Percentiles rank a stretch among this genome's conserved stretches.
phyloP scores from a whole-genome alignment of 768 basidiomycete genomes.

The Trametes villosa region DNA sequence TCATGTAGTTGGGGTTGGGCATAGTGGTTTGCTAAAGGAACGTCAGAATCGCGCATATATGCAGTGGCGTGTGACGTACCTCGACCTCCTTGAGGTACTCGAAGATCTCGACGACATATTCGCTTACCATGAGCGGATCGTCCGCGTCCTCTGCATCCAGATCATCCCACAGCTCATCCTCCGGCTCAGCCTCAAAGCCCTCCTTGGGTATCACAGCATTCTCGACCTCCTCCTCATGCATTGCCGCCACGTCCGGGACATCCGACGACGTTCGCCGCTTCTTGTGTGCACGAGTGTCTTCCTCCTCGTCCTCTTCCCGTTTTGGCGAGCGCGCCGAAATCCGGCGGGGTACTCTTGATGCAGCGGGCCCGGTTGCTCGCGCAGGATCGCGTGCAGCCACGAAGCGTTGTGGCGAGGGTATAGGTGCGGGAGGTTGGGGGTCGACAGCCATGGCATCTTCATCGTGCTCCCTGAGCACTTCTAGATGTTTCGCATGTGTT shows the following conservation, averaged over 20 bases:
- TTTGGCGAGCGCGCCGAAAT: conserved; percentile 22
- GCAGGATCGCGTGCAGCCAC: conserved; percentile 29
- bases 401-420: conserved; percentile 35
- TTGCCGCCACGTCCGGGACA: conserved; percentile 49
- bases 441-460: conserved; percentile 57
- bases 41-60: conserved; percentile 23
- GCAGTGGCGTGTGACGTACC: conserved; percentile 45
- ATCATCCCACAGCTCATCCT: conserved; percentile 81
- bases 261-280: conserved; percentile 78
- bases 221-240: conserved; percentile 44
- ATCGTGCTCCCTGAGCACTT: conserved; percentile 43
- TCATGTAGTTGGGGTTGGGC: conserved; percentile 87
- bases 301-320: conserved; percentile 55
- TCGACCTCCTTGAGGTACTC: conserved; percentile 86
- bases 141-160: conserved; percentile 90
- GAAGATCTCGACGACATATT: conserved; percentile 95
- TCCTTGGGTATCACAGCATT: conserved; percentile 40
- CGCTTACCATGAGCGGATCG: conserved; percentile 96
- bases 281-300: conserved; percentile 66
- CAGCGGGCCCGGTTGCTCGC: conserved; percentile 20
- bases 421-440: conserved; percentile 31
- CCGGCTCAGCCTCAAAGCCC: conserved; percentile 67
- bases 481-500: conserved; percentile 29
- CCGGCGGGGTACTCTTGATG: conserved; percentile 17
- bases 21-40: conserved; percentile 66